These are phyloP conservation scores for Rhinocladiella similis DNA, from an alignment of 2,329 filamentous ascomycete species.

Conservation along the genomic window DNA sequence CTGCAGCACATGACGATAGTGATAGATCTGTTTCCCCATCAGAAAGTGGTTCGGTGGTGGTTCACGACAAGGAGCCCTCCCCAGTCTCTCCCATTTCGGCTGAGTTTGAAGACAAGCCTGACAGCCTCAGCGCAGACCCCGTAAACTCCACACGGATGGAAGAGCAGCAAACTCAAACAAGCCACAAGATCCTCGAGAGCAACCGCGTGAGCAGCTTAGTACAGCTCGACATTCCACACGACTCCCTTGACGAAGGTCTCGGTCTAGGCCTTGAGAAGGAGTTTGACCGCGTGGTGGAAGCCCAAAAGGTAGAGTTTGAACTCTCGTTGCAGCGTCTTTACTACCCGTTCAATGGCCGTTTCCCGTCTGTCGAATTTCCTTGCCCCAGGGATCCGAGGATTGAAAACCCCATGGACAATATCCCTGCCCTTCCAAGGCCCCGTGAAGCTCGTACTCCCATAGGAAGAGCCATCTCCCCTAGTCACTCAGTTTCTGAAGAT, in stretches of 20 bases:
- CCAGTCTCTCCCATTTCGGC: conserved; percentile 19
- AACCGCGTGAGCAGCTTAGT: conserved; percentile 72
- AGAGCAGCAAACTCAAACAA: conserved; percentile 1
- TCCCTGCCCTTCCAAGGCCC: conserved; percentile 25
- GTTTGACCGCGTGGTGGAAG: conserved; percentile 92
- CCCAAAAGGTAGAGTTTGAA: conserved; percentile 83
- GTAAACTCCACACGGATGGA: neutral
- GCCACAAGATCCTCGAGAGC: neutral
- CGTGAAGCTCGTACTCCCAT: conserved; percentile 15
- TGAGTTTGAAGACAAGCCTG: conserved; percentile 9
- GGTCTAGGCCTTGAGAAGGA: conserved; percentile 86
- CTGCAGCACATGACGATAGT: conserved; percentile 35
- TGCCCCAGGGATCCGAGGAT: conserved; percentile 18
- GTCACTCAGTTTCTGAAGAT: conserved; percentile 22
- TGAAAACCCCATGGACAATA: conserved; percentile 18
- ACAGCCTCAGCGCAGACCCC: neutral
- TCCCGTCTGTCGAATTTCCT: conserved; percentile 27
- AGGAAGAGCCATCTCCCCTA: conserved; percentile 3
- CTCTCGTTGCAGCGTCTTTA: conserved; percentile 43
- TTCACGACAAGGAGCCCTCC: conserved; percentile 15
- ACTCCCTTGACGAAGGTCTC: conserved; percentile 64
- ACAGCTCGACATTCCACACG: conserved; percentile 78
- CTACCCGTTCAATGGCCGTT: conserved; percentile 30
- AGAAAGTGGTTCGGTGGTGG: conserved; percentile 17
- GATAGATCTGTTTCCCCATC: conserved; percentile 22